A percentile compares a stretch with the other conserved stretches of the same genome.
These are phyloP conservation scores for Austropuccinia psidii DNA, from an alignment of 1,284 basidiomycete species.

Conservation along the genomic window DNA sequence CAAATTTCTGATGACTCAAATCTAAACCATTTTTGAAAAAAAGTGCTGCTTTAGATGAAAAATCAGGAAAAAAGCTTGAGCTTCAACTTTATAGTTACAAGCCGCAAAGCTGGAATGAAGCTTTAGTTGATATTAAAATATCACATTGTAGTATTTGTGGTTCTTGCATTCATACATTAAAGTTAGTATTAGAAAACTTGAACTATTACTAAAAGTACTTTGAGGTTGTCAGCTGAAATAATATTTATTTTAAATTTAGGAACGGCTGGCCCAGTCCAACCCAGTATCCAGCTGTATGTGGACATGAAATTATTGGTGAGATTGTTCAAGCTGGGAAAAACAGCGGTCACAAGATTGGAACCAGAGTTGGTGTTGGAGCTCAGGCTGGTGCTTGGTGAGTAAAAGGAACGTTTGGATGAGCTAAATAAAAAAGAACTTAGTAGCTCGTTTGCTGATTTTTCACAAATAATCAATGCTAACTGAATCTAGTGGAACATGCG, in stretches of 20 bases:
- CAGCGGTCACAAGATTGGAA: conserved; percentile 1
- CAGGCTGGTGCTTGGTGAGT: conserved; percentile 25
- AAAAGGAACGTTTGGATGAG: no score
- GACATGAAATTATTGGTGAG: conserved; percentile 29
- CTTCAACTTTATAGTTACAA: background rate
- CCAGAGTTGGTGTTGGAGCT: conserved; percentile 24
- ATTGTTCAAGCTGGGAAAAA: conserved; percentile 24
- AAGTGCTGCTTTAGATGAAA: conserved; percentile 4
- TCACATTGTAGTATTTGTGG: conserved; percentile 31
- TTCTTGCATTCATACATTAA: conserved; percentile 29
- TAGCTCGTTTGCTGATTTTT: background rate
- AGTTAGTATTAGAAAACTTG: background rate
- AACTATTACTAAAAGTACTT: background rate
- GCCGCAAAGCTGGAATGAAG: conserved; percentile 22
- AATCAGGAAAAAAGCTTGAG: background rate
- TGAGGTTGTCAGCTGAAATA: background rate
- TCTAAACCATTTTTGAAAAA: no score
- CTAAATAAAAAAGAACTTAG: no score
- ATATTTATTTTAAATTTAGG: background rate
- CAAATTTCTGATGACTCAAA: background rate
- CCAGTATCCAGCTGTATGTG: conserved; percentile 23
- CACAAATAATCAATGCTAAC: background rate
- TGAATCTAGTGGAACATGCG: conserved; percentile 13
- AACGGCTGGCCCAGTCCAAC: conserved; percentile 27
- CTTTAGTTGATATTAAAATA: conserved; percentile 14